Evolutionary conservation across 768 basidiomycete species (phyloP), one percentile per base, ranked within the genome.

Genomic region (Mycena albidolilacea): DNA sequence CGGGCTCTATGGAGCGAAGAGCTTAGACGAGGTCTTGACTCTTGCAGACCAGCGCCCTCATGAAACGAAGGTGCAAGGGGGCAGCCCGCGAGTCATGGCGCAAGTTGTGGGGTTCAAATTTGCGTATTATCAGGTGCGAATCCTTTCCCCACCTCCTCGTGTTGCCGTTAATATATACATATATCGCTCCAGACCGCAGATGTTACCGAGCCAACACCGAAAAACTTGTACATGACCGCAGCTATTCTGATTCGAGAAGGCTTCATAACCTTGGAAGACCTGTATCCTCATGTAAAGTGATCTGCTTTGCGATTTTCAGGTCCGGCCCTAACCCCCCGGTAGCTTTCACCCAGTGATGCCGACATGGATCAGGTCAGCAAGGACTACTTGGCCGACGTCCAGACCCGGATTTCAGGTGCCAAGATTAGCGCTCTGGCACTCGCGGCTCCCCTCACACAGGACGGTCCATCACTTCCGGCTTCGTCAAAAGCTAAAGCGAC

Each of bases 71-170:
- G 71, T 52, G 50, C 77, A 79, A 15, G 76, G 78, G 5, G 78
- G 79, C 37, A 85, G 89, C 63, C 85, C 91, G 35, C 87, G 90
- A 63, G 92, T 95, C 23, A 83, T 95, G 68, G 92, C 95, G 15
- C 97, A 99, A 83, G 94, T 99, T 8, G 85, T 99, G 23, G 98
- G 98, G n/a, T 99, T 99, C 88, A 99, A 99, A 82, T 97, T 98
- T 78, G 88, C 89, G 10, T 92, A 93, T 80, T 97, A 97, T 81
- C 93, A 97, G 84, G 97, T 96, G 74, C 60, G 88, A 77, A 57
- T 38, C 90, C 62, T 43, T n/a, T 2, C 67, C 21, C 1, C 38
- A 17, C 15, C 61, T 35, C 15, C 61, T 35, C 30, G 60, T 17
- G 15, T 55, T 21, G 69, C 76, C 78, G 62, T 71, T 58, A 67